Evolutionary conservation across 192 early-diverging fungal species (phyloP), one percentile per base, ranked within the genome.

Genomic region (Gigaspora rosea): DNA sequence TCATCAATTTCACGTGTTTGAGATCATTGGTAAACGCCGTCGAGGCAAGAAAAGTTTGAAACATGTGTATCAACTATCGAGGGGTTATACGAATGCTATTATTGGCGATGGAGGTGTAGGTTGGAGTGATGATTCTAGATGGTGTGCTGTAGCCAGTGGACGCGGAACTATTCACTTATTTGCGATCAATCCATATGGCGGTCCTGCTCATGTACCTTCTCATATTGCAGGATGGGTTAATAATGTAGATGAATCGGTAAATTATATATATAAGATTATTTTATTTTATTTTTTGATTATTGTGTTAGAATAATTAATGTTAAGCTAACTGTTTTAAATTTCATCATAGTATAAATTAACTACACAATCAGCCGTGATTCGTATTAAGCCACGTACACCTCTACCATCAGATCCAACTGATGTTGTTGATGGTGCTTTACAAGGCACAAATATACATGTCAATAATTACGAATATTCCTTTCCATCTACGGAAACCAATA

Each of bases 111-210:
- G 50, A 33, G 76, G 73, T 75, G 86, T 91, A 59, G 78, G 86
- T 2, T 95, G 93, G 71, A 91, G 89, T 18, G 61, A 79, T 5
- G 92, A 94, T 66, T 88, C 90, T 27, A 84, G 83, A 16, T 95
- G 93, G 93, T 84, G 92, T 59, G 89, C 85, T 13, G 92, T 92
- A 2, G 91, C 86, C 41, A 93, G 93, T 2, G 88, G 88, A 1
- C 75, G 90, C 47, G 93, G 93, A 6, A 95, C 94, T 0, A 92
- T 91, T 0, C 88, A 95, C 79, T 66, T 95, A 35, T 95, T 88
- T 75, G 86, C 88, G 4, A 86, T 91, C 54, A 90, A 91, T 69
- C 89, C 90, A 4, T 87, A 86, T 49, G 88, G 88, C 49, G 89
- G 89, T 0, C 82, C 82, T 12, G 76, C 87, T 22, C 87, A 91